Evolutionary conservation across 176 grass and related monocot species (phyloP).

Genomic region (Dactylis glomerata): DNA sequence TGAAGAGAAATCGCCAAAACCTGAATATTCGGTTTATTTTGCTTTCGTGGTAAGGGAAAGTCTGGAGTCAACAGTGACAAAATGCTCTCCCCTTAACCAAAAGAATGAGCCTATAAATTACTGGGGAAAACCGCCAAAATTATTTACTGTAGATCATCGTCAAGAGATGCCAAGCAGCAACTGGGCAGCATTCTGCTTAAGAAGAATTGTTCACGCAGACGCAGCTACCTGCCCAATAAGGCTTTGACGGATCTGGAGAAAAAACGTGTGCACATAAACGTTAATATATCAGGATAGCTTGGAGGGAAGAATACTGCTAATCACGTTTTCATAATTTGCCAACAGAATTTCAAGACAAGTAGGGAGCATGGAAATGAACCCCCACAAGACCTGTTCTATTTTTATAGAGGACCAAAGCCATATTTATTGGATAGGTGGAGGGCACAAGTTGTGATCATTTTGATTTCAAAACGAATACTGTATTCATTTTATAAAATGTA

Average conservation of each 20-base stretch:
- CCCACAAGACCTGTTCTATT: neutral
- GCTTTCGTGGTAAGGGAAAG: neutral
- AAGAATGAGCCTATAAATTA: neutral
- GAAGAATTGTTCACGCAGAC: conserved; percentile 36
- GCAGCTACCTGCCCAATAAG: conserved; percentile 44
- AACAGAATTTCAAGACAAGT: neutral
- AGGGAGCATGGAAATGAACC: neutral
- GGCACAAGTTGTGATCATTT: neutral
- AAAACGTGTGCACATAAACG: neutral
- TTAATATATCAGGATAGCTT: neutral
- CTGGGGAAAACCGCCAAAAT: neutral
- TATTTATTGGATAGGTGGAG: neutral
- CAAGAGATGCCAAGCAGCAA: neutral
- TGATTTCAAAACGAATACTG: neutral
- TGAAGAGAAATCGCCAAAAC: neutral
- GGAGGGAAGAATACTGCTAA: neutral
- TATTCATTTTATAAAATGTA: too few relatives aligned
- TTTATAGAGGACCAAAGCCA: neutral
- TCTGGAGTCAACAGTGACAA: neutral
- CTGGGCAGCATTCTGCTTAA: neutral
- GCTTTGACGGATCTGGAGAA: conserved; percentile 66
- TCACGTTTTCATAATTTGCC: neutral
- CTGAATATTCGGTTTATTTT: conserved; percentile 27
- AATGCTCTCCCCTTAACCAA: neutral
- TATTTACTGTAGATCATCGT: conserved; percentile 9